Conservation (phyloP, 2,329 filamentous ascomycete species). For the Phaeosphaeria sp. region DNA sequence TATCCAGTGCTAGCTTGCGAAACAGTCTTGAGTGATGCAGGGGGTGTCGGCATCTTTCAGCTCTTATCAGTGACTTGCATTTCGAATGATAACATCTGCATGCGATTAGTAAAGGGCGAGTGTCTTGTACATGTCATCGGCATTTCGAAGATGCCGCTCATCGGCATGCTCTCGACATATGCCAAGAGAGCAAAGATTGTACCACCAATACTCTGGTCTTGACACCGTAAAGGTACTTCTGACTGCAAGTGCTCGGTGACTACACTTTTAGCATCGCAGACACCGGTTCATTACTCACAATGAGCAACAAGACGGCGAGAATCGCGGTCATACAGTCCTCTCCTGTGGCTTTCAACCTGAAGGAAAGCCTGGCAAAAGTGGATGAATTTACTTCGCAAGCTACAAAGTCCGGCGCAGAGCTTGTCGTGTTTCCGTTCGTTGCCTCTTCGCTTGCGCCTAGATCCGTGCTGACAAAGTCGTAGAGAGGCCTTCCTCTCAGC, state of each 20-base stretch:
- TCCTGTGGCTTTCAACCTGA: slow-evolving; percentile 50
- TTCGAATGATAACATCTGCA: not conserved
- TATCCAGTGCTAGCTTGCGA: not conserved
- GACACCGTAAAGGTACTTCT: not conserved
- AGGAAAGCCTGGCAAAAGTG: slow-evolving; percentile 48
- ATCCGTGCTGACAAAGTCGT: slow-evolving; percentile 5
- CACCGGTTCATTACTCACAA: not conserved
- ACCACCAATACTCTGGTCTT: not conserved
- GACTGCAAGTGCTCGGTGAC: not conserved
- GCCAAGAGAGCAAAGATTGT: not conserved
- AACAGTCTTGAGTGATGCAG: not conserved
- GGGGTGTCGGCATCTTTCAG: not conserved
- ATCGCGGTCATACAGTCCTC: slow-evolving; percentile 53
- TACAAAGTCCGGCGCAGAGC: slow-evolving; percentile 45
- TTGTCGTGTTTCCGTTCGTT: slow-evolving; percentile 52
- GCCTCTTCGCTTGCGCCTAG: not conserved
- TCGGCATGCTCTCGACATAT: not conserved
- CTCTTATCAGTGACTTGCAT: not conserved
- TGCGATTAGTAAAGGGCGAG: not conserved
- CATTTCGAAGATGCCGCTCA: not conserved
- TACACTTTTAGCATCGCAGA: no score
- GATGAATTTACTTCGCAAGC: slow-evolving; percentile 45
- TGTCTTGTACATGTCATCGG: not conserved
- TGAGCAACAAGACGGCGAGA: slow-evolving; percentile 29
- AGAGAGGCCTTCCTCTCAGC: slow-evolving; percentile 53